Percentiles rank a stretch among this genome's conserved stretches.
These are phyloP conservation scores for Cyclostephanos invisitatus DNA, from an alignment of 108 stramenopile species.

Conservation along the genomic window DNA sequence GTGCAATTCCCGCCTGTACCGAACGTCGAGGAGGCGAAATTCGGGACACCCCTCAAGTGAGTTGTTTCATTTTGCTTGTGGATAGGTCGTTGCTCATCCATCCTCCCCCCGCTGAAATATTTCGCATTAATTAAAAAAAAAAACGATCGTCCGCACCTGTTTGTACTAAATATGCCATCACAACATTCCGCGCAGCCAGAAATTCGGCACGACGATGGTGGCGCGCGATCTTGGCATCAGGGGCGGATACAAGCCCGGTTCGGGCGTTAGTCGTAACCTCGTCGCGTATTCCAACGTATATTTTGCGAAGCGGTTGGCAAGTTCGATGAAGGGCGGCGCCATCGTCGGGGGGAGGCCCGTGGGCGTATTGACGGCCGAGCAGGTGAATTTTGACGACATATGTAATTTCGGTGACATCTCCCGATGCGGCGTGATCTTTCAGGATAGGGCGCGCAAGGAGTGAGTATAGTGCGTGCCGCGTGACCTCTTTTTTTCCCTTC, in stretches of 20 bases:
- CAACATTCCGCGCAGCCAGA: slow-evolving; percentile 56
- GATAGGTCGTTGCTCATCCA: too few species aligned
- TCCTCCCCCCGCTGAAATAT: neutral
- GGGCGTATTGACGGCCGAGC: slow-evolving; percentile 76
- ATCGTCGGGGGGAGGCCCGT: slow-evolving; percentile 66
- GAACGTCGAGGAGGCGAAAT: slow-evolving; percentile 81
- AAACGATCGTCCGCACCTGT: too few species aligned
- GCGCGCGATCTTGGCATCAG: slow-evolving; percentile 74
- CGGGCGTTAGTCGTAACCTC: slow-evolving; percentile 74
- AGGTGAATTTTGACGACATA: slow-evolving; percentile 63
- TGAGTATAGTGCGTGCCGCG: neutral
- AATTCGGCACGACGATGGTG: slow-evolving; percentile 71
- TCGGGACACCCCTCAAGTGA: slow-evolving; percentile 81
- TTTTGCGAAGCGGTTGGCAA: slow-evolving; percentile 84
- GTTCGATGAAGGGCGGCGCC: slow-evolving; percentile 54
- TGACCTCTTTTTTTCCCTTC: neutral
- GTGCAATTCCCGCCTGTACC: slow-evolving; percentile 83
- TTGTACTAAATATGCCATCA: too few species aligned
- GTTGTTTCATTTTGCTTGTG: too few species aligned
- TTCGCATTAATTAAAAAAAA: too few species aligned
- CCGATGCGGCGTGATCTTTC: slow-evolving; percentile 46
- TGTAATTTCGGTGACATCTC: slow-evolving; percentile 57
- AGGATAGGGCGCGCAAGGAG: slow-evolving; percentile 24
- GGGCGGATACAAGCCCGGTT: slow-evolving; percentile 89
- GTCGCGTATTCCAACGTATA: slow-evolving; percentile 87